Evolutionary conservation across 2,329 filamentous ascomycete genomes (phyloP), one percentile per base, ranked within the genome.

Genomic region (Clonostachys sp.): DNA sequence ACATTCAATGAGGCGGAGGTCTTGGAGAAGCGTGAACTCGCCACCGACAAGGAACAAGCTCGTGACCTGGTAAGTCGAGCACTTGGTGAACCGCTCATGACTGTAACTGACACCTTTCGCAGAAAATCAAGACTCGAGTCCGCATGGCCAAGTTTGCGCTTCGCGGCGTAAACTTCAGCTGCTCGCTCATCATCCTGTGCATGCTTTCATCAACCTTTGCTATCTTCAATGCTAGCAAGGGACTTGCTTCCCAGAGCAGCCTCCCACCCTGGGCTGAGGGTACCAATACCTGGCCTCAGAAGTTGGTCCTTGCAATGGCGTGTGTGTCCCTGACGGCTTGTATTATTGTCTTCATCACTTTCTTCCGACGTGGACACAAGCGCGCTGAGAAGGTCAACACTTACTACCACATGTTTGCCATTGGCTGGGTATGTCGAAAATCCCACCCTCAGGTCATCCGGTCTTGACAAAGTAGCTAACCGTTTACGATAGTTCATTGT

Each of bases 151-250:
- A 99, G 74, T 86, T 97, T 58, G 82, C 95, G 52, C 84, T 99
- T n/a, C 87, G 94, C 55, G 87, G 90, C 48, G 88, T 97, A 71
- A 96, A 92, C 77, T 97, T 99, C 68, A 91, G 89, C 67, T 99
- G 94, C 76, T 92, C 89, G 66, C 78, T 97, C 51, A 96, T 99
- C 63, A 89, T 99, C 55, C 80, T 99, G 49, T 78, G 91, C 52
- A 92, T 99, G 81, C 74, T 99, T 46, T 84, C 87, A 13, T 81
- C 89, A n/a, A 90, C 89, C 5, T 89, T 99, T 61, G 74, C 84
- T 56, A 91, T 99, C 66, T 99, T 99, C 81, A 90, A 94, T 66
- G 81, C 91, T 44, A 96, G 94, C 50, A 89, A 81, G 62, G 46
- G 70, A 14, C 75, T 99, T 3, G 82, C 91, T 34, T 61, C 81